Base-by-base conservation (phyloP, 805 yeast species). In the Lachancea fermentati region DNA sequence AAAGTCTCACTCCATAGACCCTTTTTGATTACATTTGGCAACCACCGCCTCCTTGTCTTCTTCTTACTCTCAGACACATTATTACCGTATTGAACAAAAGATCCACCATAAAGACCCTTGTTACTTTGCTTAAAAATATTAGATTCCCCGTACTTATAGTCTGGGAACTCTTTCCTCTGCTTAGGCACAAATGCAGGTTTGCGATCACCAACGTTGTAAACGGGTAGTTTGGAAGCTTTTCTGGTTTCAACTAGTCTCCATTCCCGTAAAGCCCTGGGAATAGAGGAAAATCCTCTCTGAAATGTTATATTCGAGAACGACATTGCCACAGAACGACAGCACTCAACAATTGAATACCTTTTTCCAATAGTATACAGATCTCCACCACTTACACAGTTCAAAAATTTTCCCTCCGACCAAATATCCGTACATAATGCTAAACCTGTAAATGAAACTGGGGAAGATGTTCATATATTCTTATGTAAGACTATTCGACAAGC, bases 21-120 rank as follows among this genome's bases (percentile, higher is more conserved):
- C 57, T 87, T 78, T 47, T 68, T 74, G 34, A 83, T 79, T 33
- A 88, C 79, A 64, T 93, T 93, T 30, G 96, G 96, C 50, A 73
- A 65, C 79, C 93, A 91, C 55, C 93, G 72, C 61, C 83, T 75
- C 44, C 78, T 78, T 56, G 79, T 81, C 66, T 85, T 86, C 41
- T 74, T 72, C 38, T 79, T 79, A 55, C 75, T 70, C 58, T 87
- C 95, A 12, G 95, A 78, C 43, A 89, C 73, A 42, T 77, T 75
- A 63, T 86, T 77, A 51, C 96, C 94, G 47, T 79, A 73, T 48
- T 77, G 79, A 37, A 85, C 75, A 56, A 81, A 82, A 41, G 84
- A 76, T 12, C 96, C 98, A 17, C 97, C 99, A 60, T 76, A 91
- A 31, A 93, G 71, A 4, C 97, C 98, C 37, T 81, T 68, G 60